phyloP scores from a whole-genome alignment of 2,329 filamentous ascomycete genomes.

The Penicillium concentricum region DNA sequence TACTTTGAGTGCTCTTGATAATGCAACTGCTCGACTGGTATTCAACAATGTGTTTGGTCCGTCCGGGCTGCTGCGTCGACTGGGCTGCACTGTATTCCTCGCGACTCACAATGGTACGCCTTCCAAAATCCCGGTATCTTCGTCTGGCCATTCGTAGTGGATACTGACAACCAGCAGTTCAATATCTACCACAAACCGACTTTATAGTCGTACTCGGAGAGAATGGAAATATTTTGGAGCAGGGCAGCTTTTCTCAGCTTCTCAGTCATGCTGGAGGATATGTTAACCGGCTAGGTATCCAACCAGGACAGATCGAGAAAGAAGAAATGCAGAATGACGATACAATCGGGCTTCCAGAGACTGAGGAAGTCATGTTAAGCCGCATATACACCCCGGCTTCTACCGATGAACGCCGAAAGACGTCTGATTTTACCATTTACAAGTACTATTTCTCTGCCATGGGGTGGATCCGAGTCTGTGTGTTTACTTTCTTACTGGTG shows the following conservation, averaged over 20 bases:
- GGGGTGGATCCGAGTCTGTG: conserved; percentile 15
- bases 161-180: conserved; percentile 18
- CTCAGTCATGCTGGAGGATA: background rate
- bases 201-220: conserved; percentile 39
- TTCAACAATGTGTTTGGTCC: conserved; percentile 41
- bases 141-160: background rate
- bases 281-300: background rate
- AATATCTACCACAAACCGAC: conserved; percentile 41
- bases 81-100: conserved; percentile 45
- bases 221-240: conserved; percentile 33
- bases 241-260: conserved; percentile 31
- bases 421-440: conserved; percentile 19
- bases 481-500: conserved; percentile 16
- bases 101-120: conserved; percentile 35
- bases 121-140: background rate
- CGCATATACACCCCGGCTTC: background rate
- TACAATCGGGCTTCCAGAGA: background rate
- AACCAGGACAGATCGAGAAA: background rate
- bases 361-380: background rate
- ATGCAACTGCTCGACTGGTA: conserved; percentile 38
- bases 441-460: conserved; percentile 23
- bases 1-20: conserved; percentile 43
- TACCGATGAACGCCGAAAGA: background rate
- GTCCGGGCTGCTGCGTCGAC: conserved; percentile 44
- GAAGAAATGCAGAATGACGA: background rate